Evolutionary conservation across 2,329 filamentous ascomycete genomes (phyloP), one percentile per base, ranked within the genome.

Genomic region (Mariannaea sp.): DNA sequence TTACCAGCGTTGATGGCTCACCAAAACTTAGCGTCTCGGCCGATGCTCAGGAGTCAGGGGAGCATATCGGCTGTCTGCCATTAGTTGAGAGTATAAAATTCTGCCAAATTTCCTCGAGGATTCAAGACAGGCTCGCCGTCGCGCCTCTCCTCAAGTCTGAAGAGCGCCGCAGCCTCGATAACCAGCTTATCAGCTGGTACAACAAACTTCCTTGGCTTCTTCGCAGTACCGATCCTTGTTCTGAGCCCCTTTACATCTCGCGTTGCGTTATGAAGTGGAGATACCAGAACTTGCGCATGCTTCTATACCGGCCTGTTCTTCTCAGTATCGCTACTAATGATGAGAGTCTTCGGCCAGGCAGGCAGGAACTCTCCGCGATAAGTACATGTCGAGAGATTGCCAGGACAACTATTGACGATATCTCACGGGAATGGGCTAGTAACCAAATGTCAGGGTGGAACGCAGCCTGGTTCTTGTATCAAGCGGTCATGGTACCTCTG

Each of bases 361-460:
- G 83, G 2, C 82, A 90, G 55, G 88, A 92, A 60, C 79, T 86
- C 45, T 77, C 81, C 0, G 85, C 87, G 4, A 82, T 92, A 27
- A 81, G 84, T 54, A 84, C 83, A 24, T 92, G 88, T 68, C 81
- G 87, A 14, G 80, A 84, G 45, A 79, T 91, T 1, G 88, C 89
- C 7, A 83, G 83, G 56, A 80, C 85, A 58, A 86, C 86, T 0
- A 89, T 92, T 57, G 81, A 86, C 53, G 87, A 91, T 55, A 90
- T 92, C 57, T 80, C 84, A 9, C 76, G 78, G 17, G 87, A 88
- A 57, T 90, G 87, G 74, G 82, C 82, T 39, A 81, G 84, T 39
- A 89, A 90, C 66, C 84, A 91, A 66, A 89, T 92, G 74, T 84
- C 84, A 0, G 88, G 88, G 7, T 92, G 88, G 89, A 90, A 90